Evolutionary conservation across 2,329 filamentous ascomycete species (phyloP), one percentile per base, ranked within the genome.

Genomic region (Camillea tinctor): DNA sequence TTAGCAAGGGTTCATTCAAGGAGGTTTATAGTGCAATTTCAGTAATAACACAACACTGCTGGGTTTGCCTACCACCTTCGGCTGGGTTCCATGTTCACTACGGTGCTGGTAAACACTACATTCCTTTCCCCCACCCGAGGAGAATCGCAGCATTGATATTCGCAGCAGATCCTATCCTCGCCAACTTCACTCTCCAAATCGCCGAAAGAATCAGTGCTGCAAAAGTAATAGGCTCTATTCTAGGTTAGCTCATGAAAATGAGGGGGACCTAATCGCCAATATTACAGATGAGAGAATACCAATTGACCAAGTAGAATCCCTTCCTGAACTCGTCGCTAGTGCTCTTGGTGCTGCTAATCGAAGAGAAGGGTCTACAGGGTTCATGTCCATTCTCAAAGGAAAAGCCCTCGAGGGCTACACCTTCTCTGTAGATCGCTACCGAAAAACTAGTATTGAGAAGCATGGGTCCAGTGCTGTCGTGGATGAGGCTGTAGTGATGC

Each of bases 41-140:
- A 9, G 57, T 63, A 0, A 48, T 71, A 1, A 15, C 4, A 1
- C 23, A 61, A 1, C 49, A 36, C 4, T 70, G 59, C 26, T 69
- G 66, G 66, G 40, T 66, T 1, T 6, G 59, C 2, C 54, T 58
- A 3, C 66, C 67, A 0, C 1, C 1, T 1, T 24, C 15, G 0
- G 52, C 63, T 0, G 66, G 63, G 0, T 49, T 70, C 19, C 68
- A 70, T 51, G 57, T 60, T 4, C 68, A 69, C 23, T 68, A 67
- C 40, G 67, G 67, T 2, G 30, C 63, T 15, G 66, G 68, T 2
- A 62, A 36, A 20, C 44, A 65, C 0, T 67, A 60, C 17, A 64
- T 71, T 8, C 62, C 61, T 0, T 55, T 67, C 4, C 0, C 0
- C 0, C 54, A 64, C 13, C 26, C 69, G 1, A 59, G 69, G 4